Evolutionary conservation across 1,139 yeast species (phyloP), one percentile per base, ranked within the genome.

Genomic region (Candida glucosophila): DNA sequence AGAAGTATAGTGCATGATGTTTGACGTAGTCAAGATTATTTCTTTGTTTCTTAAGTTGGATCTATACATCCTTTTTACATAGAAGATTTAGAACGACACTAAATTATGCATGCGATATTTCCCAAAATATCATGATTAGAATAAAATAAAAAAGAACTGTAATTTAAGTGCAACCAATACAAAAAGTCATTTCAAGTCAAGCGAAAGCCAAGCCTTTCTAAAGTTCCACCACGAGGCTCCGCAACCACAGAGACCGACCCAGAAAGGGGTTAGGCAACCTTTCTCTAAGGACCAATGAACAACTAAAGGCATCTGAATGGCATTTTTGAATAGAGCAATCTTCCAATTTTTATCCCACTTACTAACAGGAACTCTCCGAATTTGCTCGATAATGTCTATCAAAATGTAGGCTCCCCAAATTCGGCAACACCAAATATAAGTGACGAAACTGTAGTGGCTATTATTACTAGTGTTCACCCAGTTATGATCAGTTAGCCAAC

Each of bases 321-420:
- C 54, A 32, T 64, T 63, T 27, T 52, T 52, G 37, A 64, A 60
- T 27, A 65, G 37, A 8, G 33, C 34, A 21, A 64, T 52, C 28
- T 43, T 47, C 69, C 69, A 62, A 22, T 41, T 33, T 25, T 37
- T 44, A 36, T 60, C 47, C 59, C 69, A 49, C 32, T 59, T 50
- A 8, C 47, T 40, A 4, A 46, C 32, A 1, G 70, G 70, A 14
- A 58, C 54, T 39, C 67, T 48, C 41, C 70, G 49, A 29, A 60
- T 35, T 22, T 62, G 42, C 37, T 68, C 73, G 11, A 64, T 34
- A 17, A 70, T 50, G 39, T 71, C 77, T 23, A 68, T 44, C 11
- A 60, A 41, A 8, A 72, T 55, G 44, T 67, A 72, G 1, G 55
- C 55, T 2, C 75, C 77, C 78, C 78, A 72, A n/a, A 71, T 58